Percentiles rank a stretch among this genome's conserved stretches.
phyloP scores from a whole-genome alignment of 1,284 basidiomycete genomes.

The Austroboletus olivaceoglutinosus region DNA sequence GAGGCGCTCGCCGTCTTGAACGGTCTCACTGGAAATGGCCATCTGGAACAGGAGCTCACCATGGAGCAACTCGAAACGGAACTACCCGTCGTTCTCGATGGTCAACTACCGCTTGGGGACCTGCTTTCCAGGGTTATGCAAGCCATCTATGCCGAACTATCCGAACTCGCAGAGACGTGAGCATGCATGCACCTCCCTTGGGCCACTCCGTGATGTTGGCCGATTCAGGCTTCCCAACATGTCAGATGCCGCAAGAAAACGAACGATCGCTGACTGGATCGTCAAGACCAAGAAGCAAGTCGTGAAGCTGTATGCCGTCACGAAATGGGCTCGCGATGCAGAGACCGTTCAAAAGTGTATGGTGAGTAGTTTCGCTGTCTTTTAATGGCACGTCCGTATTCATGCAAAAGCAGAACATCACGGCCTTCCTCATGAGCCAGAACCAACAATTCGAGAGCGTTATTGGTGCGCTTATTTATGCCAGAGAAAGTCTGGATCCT shows the following conservation, averaged over 20 bases:
- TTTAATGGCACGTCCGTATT: conserved; percentile 2
- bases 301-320: conserved; percentile 83
- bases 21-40: conserved; percentile 29
- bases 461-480: conserved; percentile 61
- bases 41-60: conserved; percentile 41
- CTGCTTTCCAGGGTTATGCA: conserved; percentile 76
- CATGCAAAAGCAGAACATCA: conserved; percentile 61
- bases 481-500: conserved; percentile 65
- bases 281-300: conserved; percentile 86
- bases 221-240: conserved; percentile 71
- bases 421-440: conserved; percentile 79
- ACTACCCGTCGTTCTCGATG: conserved; percentile 72
- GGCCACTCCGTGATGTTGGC: neutral
- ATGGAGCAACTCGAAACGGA: conserved; percentile 68
- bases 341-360: conserved; percentile 81
- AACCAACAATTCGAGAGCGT: conserved; percentile 78
- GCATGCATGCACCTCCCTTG: conserved; percentile 26
- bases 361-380: conserved; percentile 41
- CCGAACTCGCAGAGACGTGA: conserved; percentile 84
- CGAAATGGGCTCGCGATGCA: conserved; percentile 81
- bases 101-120: conserved; percentile 72
- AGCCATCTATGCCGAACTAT: conserved; percentile 79
- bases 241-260: conserved; percentile 79
- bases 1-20: conserved; percentile 33
- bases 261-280: conserved; percentile 82